Base-by-base conservation (phyloP, 1,139 yeast species). In the Kodamaea alishanica region DNA sequence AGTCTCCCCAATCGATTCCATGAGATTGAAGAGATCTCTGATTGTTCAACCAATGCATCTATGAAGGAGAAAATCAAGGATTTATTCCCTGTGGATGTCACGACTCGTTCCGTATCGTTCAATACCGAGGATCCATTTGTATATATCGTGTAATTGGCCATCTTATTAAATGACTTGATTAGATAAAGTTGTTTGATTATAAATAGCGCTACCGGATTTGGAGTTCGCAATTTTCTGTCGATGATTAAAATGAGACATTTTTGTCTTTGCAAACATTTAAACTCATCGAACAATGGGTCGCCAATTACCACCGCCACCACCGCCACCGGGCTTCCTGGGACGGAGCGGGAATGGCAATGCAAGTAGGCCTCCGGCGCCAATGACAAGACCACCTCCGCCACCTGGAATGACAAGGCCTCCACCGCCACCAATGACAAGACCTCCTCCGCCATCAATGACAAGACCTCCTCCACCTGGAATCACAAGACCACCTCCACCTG, bases 251-350 rank as follows among this genome's bases (percentile, higher is more conserved):
- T 30, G 34, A 24, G 25, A 35, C 28, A 30, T 30, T n/a, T n/a
- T n/a, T 30, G 9, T 9, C 3, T 12, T 15, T 29, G 15, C 11
- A 7, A 27, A 22, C 9, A n/a, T 6, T 10, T 10, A 31, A 24
- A 28, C n/a, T 8, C 12, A 24, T 20, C 12, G 25, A 20, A 24
- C 10, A 30, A 15, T 60, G 64, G 63, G 58, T 32, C 56, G 58
- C 24, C 52, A 56, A 35, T 47, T 55, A 42, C 65, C 63, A 6
- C 65, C 65, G 8, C 66, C 66, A 2, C 64, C 65, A 8, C 64
- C 63, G 6, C 61, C 64, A 7, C 59, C 59, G 8, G 54, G 53
- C 8, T 26, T 44, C 22, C 35, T 37, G 35, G 29, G 38, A 27
- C 43, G 31, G n/a, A n/a, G n/a, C n/a, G n/a, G n/a, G n/a, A n/a